Conservation (phyloP, 345 rosid genomes). For the Eucalyptus virginea region DNA sequence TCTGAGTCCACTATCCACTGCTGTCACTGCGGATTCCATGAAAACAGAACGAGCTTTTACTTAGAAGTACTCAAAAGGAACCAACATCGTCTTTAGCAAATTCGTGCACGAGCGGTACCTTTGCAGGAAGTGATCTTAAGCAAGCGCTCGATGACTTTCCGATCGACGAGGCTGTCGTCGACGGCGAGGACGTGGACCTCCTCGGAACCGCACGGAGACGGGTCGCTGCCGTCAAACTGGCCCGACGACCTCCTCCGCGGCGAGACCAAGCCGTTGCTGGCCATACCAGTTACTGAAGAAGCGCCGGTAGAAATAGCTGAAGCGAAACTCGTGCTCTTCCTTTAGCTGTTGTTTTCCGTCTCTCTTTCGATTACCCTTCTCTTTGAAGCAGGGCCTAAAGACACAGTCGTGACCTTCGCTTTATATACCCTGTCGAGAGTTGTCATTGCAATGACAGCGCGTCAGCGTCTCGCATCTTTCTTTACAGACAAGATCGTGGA, state of each 20-base stretch:
- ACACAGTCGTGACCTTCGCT: background rate
- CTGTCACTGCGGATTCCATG: conserved; percentile 48
- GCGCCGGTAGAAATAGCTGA: background rate
- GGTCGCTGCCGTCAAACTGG: conserved; percentile 18
- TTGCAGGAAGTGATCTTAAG: conserved; percentile 68
- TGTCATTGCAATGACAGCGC: background rate
- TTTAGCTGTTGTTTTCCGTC: background rate
- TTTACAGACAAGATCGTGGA: conserved; percentile 4
- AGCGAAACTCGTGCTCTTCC: background rate
- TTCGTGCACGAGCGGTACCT: conserved; percentile 28
- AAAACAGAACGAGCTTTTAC: background rate
- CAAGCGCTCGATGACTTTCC: conserved; percentile 78
- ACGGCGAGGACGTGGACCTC: conserved; percentile 89
- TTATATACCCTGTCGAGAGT: background rate
- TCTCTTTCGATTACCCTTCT: background rate
- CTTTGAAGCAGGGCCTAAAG: background rate
- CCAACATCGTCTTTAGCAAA: background rate
- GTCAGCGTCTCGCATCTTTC: background rate
- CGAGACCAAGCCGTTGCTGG: conserved; percentile 34
- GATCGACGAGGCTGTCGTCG: conserved; percentile 82
- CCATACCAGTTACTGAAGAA: conserved; percentile 13
- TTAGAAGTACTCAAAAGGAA: background rate
- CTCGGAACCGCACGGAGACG: conserved; percentile 26
- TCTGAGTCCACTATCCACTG: conserved; percentile 77
- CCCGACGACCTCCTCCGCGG: conserved; percentile 28